Evolutionary conservation across 495 filamentous ascomycete species (phyloP).

Genomic region (Aspergillus ellipticus): DNA sequence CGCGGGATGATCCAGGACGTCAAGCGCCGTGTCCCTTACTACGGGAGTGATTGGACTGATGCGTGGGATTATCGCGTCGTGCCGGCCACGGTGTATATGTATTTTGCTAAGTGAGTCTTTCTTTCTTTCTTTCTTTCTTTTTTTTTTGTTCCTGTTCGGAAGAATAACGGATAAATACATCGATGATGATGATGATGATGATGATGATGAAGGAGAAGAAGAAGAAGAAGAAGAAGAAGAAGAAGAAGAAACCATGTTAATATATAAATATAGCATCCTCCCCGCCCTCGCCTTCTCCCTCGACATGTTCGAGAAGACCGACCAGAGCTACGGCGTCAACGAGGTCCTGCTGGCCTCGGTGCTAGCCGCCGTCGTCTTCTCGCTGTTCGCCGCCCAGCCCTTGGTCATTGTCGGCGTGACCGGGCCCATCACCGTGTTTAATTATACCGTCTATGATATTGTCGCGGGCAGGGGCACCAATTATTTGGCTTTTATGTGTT

Average conservation of each 20-base stretch:
- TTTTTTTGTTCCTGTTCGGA: background rate
- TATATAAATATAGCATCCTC: conserved; percentile 76
- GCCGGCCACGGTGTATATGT: conserved; percentile 82
- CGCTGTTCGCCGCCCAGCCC: conserved; percentile 71
- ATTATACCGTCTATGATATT: conserved; percentile 84
- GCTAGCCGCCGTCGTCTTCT: conserved; percentile 72
- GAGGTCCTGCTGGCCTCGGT: conserved; percentile 79
- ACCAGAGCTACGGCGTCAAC: conserved; percentile 78
- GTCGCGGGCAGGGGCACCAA: conserved; percentile 64
- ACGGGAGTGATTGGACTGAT: conserved; percentile 74
- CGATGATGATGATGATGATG: no score
- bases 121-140: background rate
- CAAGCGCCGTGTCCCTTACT: conserved; percentile 67
- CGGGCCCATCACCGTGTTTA: conserved; percentile 83
- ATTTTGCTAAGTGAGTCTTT: conserved; percentile 73
- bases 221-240: no score
- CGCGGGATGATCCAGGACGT: conserved; percentile 71
- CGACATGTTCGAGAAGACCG: conserved; percentile 81
- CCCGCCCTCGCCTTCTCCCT: conserved; percentile 80
- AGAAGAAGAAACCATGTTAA: no score
- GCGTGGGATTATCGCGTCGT: conserved; percentile 83
- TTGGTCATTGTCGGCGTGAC: conserved; percentile 89
- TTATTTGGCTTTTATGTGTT: conserved; percentile 80
- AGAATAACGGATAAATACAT: no score
- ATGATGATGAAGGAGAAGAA: no score